Evolutionary conservation across 2,329 filamentous ascomycete genomes (phyloP), one percentile per base, ranked within the genome.

Genomic region (Purpureocillium takamizusanense): DNA sequence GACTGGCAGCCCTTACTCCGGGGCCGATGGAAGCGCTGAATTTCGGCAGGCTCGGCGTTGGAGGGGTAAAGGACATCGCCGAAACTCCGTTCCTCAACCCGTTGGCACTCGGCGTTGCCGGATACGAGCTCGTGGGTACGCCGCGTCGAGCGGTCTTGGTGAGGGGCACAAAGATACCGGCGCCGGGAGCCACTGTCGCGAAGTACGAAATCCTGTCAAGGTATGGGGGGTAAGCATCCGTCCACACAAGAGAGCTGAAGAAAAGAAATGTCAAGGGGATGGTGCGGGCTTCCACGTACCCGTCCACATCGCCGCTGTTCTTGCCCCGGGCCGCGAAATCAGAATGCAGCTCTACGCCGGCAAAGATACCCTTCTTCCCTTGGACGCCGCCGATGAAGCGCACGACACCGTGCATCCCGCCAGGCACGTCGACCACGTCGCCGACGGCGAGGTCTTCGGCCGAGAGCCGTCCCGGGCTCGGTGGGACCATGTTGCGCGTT

Each of bases 231-330:
- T n/a, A n/a, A n/a, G n/a, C n/a, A n/a, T n/a, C n/a, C n/a, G n/a
- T n/a, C n/a, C n/a, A n/a, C n/a, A n/a, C n/a, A n/a, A n/a, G n/a
- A n/a, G n/a, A n/a, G n/a, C n/a, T n/a, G n/a, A n/a, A n/a, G 15
- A 14, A 17, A 18, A 34, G 35, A 17, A 40, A n/a, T n/a, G n/a
- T n/a, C n/a, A n/a, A 14, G 32, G 31, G 31, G 15, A 32, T 35
- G 37, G 39, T 45, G 41, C 5, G 18, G 4, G 31, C 12, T 36
- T 28, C 7, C 30, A 28, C 77, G 62, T 72, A 90, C 86, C 90
- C 92, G 50, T 97, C 90, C 39, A 97, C 92, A 60, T 95, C 89
- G 46, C 92, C 92, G 53, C 77, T 94, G 56, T 98, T 98, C 70
- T 98, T 98, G 27, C 92, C 92, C 55, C 83, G 78, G 37, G 72